Conservation (phyloP, 805 yeast species). For the Zygotorulaspora danielsina region DNA sequence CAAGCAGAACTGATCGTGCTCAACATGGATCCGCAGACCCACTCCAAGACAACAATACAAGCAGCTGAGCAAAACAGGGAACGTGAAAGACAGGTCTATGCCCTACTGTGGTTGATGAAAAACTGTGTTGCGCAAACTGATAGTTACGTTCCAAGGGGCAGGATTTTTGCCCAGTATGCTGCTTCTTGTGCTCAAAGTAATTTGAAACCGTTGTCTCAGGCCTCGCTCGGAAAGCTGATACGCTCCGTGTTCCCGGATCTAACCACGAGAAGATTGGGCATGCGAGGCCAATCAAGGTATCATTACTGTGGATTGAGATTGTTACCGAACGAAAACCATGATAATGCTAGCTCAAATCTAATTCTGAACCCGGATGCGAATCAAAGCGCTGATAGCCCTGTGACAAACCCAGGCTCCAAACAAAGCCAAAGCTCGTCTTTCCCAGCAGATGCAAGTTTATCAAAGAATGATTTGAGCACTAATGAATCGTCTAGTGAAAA, state of each 20-base stretch:
- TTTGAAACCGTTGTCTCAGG: conserved; percentile 63
- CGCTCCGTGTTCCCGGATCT: conserved; percentile 60
- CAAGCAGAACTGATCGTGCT: conserved; percentile 38
- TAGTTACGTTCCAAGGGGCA: conserved; percentile 59
- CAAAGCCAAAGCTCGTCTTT: background rate
- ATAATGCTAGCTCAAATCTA: background rate
- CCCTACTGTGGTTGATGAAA: conserved; percentile 73
- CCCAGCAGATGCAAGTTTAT: background rate
- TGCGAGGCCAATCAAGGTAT: conserved; percentile 76
- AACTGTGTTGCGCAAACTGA: conserved; percentile 49
- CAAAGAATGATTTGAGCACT: background rate
- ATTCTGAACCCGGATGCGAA: background rate
- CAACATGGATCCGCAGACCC: conserved; percentile 31
- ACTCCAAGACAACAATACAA: conserved; percentile 29
- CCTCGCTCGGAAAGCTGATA: conserved; percentile 73
- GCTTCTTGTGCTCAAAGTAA: conserved; percentile 50
- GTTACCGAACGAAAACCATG: conserved; percentile 3
- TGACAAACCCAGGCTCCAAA: too few species aligned
- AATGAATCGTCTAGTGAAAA: background rate
- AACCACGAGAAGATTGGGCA: conserved; percentile 74
- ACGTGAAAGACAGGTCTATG: conserved; percentile 70
- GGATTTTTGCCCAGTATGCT: conserved; percentile 65
- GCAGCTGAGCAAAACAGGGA: conserved; percentile 42
- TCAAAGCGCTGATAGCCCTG: background rate
- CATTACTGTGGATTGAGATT: conserved; percentile 75